Base-by-base conservation (phyloP, 768 basidiomycete species). In the Clavaria fumosa region DNA sequence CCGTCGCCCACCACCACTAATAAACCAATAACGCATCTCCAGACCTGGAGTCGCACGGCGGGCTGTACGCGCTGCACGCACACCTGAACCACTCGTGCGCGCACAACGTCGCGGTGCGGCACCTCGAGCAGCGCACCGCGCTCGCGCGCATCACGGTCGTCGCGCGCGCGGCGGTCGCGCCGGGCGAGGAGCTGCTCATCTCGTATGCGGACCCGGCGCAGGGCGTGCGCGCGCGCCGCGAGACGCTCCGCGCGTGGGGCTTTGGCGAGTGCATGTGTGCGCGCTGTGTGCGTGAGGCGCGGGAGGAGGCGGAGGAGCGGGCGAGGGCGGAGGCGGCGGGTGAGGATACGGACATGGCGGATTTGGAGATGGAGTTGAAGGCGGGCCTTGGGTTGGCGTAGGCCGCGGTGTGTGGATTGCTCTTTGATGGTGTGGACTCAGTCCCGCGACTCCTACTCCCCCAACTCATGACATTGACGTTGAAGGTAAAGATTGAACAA, bases 41-140 rank as follows among this genome's bases (percentile, higher is more conserved):
- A 79, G 79, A 89, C 50, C 61, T 89, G 35, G 88, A 90, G 57
- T 72, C 78, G 2, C 83, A 89, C 38, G 86, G 85, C 2, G 88
- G 86, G 2, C 61, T 93, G 7, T 93, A 90, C 57, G 69, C 67
- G 15, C 66, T 90, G 4, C 86, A 91, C 52, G 79, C 86, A 2
- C 83, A 90, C 46, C 54, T 91, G 21, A 95, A 93, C 55, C 89
- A 95, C 53, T 69, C 69, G 5, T 95, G 89, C 55, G 54, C 60
- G 12, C 85, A 89, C 0, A 91, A 86, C 53, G 47, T 77, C 34
- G 80, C 83, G 12, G 75, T 82, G 11, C 74, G 79, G 2, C 86
- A 86, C 51, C 57, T 84, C 40, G 77, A 83, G 53, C 68, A 66
- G 45, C 72, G 70, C 35, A 72, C 63, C 2, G 67, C 78, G 1